A percentile compares a stretch with the other conserved stretches of the same genome.
Conservation (phyloP, 345 rosid genomes). For the Hirschfeldia incana region DNA sequence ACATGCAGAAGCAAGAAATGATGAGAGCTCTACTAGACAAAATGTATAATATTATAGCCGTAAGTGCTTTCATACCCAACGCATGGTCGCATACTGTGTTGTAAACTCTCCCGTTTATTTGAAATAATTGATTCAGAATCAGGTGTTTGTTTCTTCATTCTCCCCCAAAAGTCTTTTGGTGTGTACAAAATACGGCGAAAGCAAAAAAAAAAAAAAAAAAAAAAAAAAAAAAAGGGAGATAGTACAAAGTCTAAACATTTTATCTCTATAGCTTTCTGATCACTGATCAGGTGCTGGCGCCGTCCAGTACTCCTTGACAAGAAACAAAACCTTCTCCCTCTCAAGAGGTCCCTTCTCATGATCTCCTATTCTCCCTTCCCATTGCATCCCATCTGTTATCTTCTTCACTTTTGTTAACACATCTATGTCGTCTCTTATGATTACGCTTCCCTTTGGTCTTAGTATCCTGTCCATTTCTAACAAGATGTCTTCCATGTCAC, state of each 20-base stretch:
- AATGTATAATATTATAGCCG: slow-evolving; percentile 21
- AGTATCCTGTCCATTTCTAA: slow-evolving; percentile 88
- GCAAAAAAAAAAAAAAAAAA: slow-evolving; percentile 5
- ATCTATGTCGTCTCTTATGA: slow-evolving; percentile 88
- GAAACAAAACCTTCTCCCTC: slow-evolving; percentile 77
- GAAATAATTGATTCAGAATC: slow-evolving; percentile 5
- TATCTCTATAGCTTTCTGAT: not conserved
- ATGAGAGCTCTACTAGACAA: slow-evolving; percentile 41
- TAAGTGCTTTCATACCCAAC: not conserved
- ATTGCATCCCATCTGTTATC: slow-evolving; percentile 66
- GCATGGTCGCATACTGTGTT: not conserved
- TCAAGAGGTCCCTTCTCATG: slow-evolving; percentile 73
- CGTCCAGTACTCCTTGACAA: slow-evolving; percentile 76
- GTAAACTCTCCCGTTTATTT: slow-evolving; percentile 4
- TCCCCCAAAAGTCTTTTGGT: not conserved
- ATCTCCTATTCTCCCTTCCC: slow-evolving; percentile 75
- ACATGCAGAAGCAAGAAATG: slow-evolving; percentile 71
- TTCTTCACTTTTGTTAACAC: slow-evolving; percentile 58
- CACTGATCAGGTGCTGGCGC: slow-evolving; percentile 36
- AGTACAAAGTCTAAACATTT: not conserved
- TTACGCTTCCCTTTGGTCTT: slow-evolving; percentile 78
- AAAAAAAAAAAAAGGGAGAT: slow-evolving; percentile 10
- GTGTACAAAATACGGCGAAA: slow-evolving; percentile 18
- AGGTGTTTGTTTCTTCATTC: slow-evolving; percentile 14
- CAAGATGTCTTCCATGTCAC: slow-evolving; percentile 73